phyloP scores from a whole-genome alignment of 75 land plant species.

The Pinus tabuliformis region DNA sequence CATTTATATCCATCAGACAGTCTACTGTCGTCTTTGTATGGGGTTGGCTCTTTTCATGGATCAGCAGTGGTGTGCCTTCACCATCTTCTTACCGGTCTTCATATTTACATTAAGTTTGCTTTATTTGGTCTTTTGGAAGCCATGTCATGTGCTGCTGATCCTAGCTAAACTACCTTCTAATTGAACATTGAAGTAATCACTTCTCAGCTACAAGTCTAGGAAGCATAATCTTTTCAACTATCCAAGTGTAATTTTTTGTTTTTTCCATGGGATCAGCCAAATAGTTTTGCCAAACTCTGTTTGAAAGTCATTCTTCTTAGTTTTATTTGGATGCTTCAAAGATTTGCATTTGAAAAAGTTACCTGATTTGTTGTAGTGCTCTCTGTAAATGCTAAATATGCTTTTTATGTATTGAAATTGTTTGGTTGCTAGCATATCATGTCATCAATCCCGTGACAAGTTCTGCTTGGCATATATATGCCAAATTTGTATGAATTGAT shows the following conservation, averaged over 20 bases:
- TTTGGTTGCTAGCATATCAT: too few relatives aligned
- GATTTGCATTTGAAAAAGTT: not conserved
- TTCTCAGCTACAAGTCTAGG: not conserved
- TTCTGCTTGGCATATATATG: too few relatives aligned
- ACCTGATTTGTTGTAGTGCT: not conserved
- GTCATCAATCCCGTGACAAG: too few relatives aligned
- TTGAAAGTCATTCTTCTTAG: not conserved
- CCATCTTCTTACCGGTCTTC: slow-evolving; percentile 20
- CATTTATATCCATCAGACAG: slow-evolving; percentile 34
- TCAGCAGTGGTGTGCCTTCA: slow-evolving; percentile 18
- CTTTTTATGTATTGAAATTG: too few relatives aligned
- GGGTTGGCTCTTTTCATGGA: slow-evolving; percentile 19
- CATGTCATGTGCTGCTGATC: not conserved
- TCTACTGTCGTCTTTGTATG: slow-evolving; percentile 30
- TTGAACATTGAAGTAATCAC: not conserved
- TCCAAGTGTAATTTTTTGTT: not conserved
- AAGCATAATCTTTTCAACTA: not conserved
- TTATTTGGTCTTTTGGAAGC: not conserved
- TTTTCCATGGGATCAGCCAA: not conserved
- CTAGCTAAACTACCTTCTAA: not conserved
- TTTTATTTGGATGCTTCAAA: not conserved
- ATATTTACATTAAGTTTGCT: slow-evolving; percentile 3
- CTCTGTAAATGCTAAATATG: not conserved
- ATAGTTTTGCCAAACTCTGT: not conserved
- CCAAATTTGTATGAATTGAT: too few relatives aligned